phyloP scores from a whole-genome alignment of 371 early-diverging fungal species.

The Actinomortierella ambigua region DNA sequence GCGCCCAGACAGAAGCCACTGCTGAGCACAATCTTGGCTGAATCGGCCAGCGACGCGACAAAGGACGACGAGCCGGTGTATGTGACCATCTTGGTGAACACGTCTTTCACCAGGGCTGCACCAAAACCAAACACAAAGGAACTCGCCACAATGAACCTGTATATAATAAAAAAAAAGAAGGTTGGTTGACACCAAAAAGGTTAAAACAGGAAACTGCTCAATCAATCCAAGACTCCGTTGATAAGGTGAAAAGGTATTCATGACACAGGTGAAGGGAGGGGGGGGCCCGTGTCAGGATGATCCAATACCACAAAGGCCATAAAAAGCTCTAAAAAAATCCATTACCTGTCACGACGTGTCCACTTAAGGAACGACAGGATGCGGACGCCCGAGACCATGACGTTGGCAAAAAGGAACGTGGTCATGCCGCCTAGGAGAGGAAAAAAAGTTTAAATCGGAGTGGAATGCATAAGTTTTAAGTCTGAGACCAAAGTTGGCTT shows the following conservation, averaged over 20 bases:
- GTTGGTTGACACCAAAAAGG: no score
- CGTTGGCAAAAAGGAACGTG: conserved; percentile 63
- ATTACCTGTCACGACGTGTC: conserved; percentile 70
- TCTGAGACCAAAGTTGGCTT: not conserved
- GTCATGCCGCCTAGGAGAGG: conserved; percentile 53
- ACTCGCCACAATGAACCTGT: conserved; percentile 32
- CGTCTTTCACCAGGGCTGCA: conserved; percentile 55
- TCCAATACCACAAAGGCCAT: no score
- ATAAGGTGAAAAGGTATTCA: no score
- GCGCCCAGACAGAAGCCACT: conserved; percentile 62
- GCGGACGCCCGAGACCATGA: conserved; percentile 67
- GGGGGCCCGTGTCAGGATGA: no score
- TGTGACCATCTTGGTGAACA: conserved; percentile 62
- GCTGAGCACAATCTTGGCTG: conserved; percentile 60
- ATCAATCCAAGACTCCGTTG: no score
- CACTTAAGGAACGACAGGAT: conserved; percentile 64
- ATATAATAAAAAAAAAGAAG: no score
- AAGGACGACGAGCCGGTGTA: conserved; percentile 57
- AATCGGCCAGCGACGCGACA: conserved; percentile 55
- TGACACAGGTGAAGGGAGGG: no score
- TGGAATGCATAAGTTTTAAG: conserved; percentile 8
- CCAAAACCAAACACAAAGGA: conserved; percentile 58
- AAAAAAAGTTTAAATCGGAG: conserved; percentile 4
- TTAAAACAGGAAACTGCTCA: no score
- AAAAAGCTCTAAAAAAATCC: no score